Evolutionary conservation across 108 stramenopile genomes (phyloP).

Genomic region (Cyclotella baltica): DNA sequence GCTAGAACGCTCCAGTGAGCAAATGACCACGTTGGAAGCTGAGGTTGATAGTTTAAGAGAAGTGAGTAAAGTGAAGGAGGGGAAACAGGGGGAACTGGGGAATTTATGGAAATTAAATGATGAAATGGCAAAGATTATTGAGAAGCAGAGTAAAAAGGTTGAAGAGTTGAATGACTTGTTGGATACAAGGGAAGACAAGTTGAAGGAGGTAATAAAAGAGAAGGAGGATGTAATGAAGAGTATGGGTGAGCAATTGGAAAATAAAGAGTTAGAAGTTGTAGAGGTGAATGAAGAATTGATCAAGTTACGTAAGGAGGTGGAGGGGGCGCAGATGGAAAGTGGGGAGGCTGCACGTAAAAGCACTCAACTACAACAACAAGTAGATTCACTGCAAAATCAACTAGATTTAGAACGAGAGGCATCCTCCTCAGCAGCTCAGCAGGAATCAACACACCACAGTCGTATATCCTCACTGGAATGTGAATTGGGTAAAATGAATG

Average conservation of each 20-base stretch:
- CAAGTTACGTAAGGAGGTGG: not conserved
- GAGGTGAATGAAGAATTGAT: slow-evolving; percentile 5
- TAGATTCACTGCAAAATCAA: not conserved
- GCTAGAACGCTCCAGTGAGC: slow-evolving; percentile 21
- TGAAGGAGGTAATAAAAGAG: not conserved
- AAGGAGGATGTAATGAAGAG: slow-evolving; percentile 25
- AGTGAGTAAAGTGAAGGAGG: slow-evolving; percentile 6
- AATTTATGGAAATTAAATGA: slow-evolving; percentile 38
- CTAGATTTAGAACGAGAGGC: not conserved
- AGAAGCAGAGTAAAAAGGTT: slow-evolving; percentile 40
- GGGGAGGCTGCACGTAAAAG: not conserved
- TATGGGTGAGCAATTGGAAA: slow-evolving; percentile 24
- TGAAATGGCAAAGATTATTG: slow-evolving; percentile 46
- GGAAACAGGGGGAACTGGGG: slow-evolving; percentile 13
- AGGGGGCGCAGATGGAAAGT: too few relatives aligned
- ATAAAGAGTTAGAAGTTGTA: slow-evolving; percentile 14
- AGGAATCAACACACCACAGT: slow-evolving; percentile 16
- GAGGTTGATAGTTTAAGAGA: slow-evolving; percentile 42
- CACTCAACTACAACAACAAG: not conserved
- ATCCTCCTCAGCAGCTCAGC: not conserved
- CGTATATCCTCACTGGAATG: slow-evolving; percentile 33
- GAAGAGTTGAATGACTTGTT: slow-evolving; percentile 37
- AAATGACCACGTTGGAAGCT: slow-evolving; percentile 42
- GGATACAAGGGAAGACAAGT: slow-evolving; percentile 34
- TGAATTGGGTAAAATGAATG: slow-evolving; percentile 33